Evolutionary conservation across 2,329 filamentous ascomycete species (phyloP).

Genomic region (Colletotrichum salicis): DNA sequence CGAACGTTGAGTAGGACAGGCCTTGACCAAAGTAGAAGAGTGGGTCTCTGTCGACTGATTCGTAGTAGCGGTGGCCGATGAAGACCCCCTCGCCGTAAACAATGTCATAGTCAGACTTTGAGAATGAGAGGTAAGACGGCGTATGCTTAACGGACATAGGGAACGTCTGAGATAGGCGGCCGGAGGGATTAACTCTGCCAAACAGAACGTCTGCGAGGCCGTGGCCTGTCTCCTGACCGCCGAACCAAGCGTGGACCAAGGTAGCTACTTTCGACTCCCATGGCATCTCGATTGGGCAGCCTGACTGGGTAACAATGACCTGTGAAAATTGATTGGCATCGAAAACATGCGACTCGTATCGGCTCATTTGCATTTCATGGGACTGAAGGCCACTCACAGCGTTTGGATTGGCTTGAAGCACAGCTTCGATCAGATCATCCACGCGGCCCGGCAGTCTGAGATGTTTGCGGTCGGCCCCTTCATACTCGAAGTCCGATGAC

Average conservation of each 20-base stretch:
- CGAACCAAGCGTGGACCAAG: slow-evolving; percentile 84
- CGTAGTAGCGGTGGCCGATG: slow-evolving; percentile 84
- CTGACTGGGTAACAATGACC: slow-evolving; percentile 79
- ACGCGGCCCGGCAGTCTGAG: slow-evolving; percentile 79
- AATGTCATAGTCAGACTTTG: slow-evolving; percentile 74
- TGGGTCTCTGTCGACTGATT: slow-evolving; percentile 71
- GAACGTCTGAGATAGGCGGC: slow-evolving; percentile 80
- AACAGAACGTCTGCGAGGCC: slow-evolving; percentile 82
- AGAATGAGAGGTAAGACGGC: slow-evolving; percentile 80
- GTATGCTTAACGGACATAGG: slow-evolving; percentile 75
- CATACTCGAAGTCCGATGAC: slow-evolving; percentile 84
- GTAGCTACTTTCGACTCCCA: slow-evolving; percentile 68
- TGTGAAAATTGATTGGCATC: not conserved
- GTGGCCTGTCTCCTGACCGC: slow-evolving; percentile 87
- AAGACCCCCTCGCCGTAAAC: slow-evolving; percentile 85
- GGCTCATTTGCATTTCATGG: slow-evolving; percentile 7
- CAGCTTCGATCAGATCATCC: slow-evolving; percentile 74
- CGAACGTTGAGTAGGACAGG: slow-evolving; percentile 79
- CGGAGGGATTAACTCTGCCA: slow-evolving; percentile 78
- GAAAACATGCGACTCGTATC: slow-evolving; percentile 46
- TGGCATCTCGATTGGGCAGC: slow-evolving; percentile 79
- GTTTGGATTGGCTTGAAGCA: slow-evolving; percentile 74
- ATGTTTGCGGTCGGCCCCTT: slow-evolving; percentile 81
- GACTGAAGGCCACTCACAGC: slow-evolving; percentile 53
- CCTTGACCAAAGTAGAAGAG: slow-evolving; percentile 85